These are phyloP conservation scores for Penicillium parvum DNA, from an alignment of 495 filamentous ascomycete species.

Conservation along the genomic window DNA sequence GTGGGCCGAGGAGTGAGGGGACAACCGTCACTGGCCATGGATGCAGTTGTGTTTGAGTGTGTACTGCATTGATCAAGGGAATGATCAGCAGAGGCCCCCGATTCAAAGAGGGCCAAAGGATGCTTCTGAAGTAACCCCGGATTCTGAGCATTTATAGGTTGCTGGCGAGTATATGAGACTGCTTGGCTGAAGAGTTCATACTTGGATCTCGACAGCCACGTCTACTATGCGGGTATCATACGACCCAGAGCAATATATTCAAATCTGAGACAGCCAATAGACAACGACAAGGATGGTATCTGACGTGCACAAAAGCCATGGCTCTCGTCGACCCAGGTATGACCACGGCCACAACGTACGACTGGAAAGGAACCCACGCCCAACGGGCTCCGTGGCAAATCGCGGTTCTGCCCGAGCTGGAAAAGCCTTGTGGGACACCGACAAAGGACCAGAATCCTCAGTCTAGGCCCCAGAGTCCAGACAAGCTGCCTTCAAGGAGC, in stretches of 20 bases:
- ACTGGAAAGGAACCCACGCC: not conserved
- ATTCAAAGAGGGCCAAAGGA: constrained; percentile 6
- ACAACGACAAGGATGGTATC: not conserved
- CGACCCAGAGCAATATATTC: not conserved
- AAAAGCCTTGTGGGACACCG: constrained; percentile 6
- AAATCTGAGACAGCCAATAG: no score
- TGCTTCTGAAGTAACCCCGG: constrained; percentile 10
- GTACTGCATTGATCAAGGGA: constrained; percentile 1
- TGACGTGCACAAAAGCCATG: constrained; percentile 8
- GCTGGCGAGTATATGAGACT: no score
- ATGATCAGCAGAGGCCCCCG: constrained; percentile 7
- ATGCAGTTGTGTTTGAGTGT: no score
- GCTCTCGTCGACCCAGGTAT: constrained; percentile 5
- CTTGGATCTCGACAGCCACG: not conserved
- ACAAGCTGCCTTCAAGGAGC: no score
- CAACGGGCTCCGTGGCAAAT: constrained; percentile 21
- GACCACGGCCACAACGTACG: constrained; percentile 14
- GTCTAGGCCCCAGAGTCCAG: constrained; percentile 11
- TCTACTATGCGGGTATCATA: not conserved
- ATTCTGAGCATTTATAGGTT: constrained; percentile 1
- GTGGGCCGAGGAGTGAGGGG: not conserved
- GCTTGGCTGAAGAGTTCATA: no score
- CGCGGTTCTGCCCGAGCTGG: constrained; percentile 16
- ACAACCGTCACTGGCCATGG: not conserved
- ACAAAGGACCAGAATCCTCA: constrained; percentile 5